Evolutionary conservation across 495 filamentous ascomycete genomes (phyloP), one percentile per base, ranked within the genome.

Genomic region (Penicillium roqueforti): DNA sequence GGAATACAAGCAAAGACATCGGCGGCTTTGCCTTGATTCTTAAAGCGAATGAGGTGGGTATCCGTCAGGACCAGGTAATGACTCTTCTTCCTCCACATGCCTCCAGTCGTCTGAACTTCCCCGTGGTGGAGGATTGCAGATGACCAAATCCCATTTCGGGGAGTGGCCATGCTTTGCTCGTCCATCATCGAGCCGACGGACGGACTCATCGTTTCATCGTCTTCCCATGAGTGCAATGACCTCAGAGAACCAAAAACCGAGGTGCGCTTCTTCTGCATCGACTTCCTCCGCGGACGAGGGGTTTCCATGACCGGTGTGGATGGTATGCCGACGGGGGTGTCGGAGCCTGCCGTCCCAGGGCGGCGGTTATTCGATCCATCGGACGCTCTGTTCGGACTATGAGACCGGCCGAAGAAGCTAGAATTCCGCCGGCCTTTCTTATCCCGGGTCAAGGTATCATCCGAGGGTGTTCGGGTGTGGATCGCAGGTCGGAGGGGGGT

Each of bases 31-130:
- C 75, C 78, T 54, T 87, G 82, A 58, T 71, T 87, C 68, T 90
- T 95, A 70, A 91, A 90, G 41, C 89, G 85, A 53, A 96, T 66
- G 36, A 98, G 67, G 67, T 95, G 86, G 22, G 83, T 83, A 42
- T 92, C 85, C 9, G 92, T 97, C 32, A 97, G 78, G n/a, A 96
- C 93, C 28, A 97, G 73, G 58, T 90, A 97, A 56, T 95, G 90
- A 61, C 83, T 88, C 72, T 88, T 92, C 66, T 89, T 87, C 66
- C 89, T 81, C 67, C 96, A 83, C 70, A 95, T 80, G 39, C 87
- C 83, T 25, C 85, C 82, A 31, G 88, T 88, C 1, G 86, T 86
- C 69, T 95, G 89, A 22, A 95, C 80, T 57, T 90, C 84, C 3
- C 89, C 89, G 68, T 87, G 81, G 53, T 87, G 81, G 14, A 86